phyloP scores from a whole-genome alignment of 1,139 yeast genomes.

The Diutina mesorugosa region DNA sequence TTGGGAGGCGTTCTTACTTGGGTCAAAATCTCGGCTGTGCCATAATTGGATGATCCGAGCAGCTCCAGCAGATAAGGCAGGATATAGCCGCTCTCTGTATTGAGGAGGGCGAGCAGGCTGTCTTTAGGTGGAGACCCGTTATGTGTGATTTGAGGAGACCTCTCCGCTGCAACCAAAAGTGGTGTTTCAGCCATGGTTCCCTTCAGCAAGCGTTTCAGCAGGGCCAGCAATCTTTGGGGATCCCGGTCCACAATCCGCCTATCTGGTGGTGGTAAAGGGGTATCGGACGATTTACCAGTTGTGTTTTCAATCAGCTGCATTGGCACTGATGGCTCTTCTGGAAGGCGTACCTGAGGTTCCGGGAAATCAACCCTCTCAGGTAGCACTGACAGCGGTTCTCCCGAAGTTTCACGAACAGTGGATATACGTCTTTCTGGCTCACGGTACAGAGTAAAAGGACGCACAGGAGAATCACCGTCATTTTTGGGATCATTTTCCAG shows the following conservation, averaged over 20 bases:
- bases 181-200: not conserved
- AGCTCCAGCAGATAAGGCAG: not conserved
- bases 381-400: not conserved
- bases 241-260: not conserved
- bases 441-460: not conserved
- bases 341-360: not conserved
- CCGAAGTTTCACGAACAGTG: not conserved
- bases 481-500: not conserved
- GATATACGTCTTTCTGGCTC: not conserved
- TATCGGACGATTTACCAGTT: not conserved
- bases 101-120: not conserved
- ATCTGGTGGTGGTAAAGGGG: not conserved
- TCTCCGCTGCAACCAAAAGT: not conserved
- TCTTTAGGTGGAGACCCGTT: not conserved
- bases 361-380: not conserved
- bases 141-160: not conserved
- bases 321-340: not conserved
- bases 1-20: conserved; percentile 3
- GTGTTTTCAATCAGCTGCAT: not conserved
- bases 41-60: not conserved
- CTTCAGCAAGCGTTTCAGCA: not conserved
- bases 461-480: not conserved
- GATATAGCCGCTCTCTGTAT: not conserved
- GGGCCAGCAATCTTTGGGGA: not conserved
- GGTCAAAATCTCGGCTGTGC: not conserved